A percentile compares a stretch with the other conserved stretches of the same genome.
phyloP scores from a whole-genome alignment of 257 asterid genomes.

The Ophiorrhiza pumila region DNA sequence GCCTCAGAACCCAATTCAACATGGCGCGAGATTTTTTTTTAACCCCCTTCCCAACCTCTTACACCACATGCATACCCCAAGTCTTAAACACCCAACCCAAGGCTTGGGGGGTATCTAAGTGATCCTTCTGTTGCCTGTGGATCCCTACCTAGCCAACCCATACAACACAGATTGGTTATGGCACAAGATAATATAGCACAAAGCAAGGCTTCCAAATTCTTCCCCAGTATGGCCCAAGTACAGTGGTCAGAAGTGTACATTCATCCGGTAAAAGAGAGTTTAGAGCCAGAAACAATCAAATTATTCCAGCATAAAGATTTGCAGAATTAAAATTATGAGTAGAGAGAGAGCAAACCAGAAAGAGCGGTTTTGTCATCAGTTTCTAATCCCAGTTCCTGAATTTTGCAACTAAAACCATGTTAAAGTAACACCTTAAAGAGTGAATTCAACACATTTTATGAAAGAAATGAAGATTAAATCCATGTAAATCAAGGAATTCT shows the following conservation, averaged over 20 bases:
- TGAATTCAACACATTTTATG: neutral
- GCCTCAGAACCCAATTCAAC: neutral
- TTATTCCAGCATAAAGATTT: neutral
- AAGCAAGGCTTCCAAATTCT: neutral
- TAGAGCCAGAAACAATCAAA: neutral
- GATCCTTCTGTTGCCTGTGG: too few relatives aligned
- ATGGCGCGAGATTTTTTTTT: too few relatives aligned
- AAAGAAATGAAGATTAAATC: neutral
- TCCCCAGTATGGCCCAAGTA: neutral
- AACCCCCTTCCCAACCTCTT: too few relatives aligned
- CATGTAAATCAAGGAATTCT: neutral
- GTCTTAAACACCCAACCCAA: too few relatives aligned
- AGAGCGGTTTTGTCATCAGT: conserved; percentile 99
- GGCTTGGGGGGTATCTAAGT: too few relatives aligned
- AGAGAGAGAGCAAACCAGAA: conserved; percentile 53
- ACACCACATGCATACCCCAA: too few relatives aligned
- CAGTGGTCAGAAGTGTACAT: neutral
- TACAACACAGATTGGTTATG: too few relatives aligned
- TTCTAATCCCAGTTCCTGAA: conserved; percentile 95
- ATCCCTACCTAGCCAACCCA: too few relatives aligned
- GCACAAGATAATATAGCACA: neutral
- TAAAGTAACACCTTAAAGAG: conserved; percentile 19
- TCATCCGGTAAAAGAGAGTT: neutral
- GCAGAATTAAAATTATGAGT: neutral
- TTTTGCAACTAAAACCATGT: conserved; percentile 10